Base-by-base conservation (phyloP, 768 basidiomycete species). In the Suillus fuscotomentosus region DNA sequence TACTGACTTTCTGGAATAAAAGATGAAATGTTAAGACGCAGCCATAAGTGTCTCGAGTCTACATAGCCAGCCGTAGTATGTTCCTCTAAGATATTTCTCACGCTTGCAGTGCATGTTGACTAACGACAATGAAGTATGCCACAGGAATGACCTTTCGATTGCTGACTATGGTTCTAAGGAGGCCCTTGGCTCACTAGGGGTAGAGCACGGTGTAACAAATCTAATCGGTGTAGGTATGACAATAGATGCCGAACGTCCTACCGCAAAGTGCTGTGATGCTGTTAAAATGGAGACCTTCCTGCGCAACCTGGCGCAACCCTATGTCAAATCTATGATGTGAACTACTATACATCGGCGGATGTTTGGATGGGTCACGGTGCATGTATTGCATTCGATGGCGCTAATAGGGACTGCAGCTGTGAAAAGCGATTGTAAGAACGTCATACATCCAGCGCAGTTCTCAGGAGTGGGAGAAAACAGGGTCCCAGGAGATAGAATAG, bases 391-490 rank as follows among this genome's bases (percentile, higher is more conserved):
- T 43, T 60, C 14, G 65, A 63, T 31, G 65, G 53, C 10, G 63
- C 63, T 27, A 43, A 34, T 56, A 59, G 45, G 39, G 64, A 41
- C 38, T 64, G 34, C 38, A 64, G 61, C 62, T 57, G 61, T 22
- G 38, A 60, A 41, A 27, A 62, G 7, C 20, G 42, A 5, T 22
- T 0, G 15, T 75, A 59, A 76, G 62, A 59, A 61, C 13, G 60
- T 36, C 14, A 51, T 59, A 22, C 27, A 36, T 38, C 13, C 34
- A 10, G 20, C 13, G 14, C 3, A 5, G 20, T 61, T 51, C 60
- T 76, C 72, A 71, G 66, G 70, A 69, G 72, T 42, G 36, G 24
- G 42, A 51, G 42, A 45, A n/a, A 60, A 31, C 42, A 20, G 50
- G 15, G n/a, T 24, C 59, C 0, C 11, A n/a, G 31, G 34, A 43